These are phyloP conservation scores for Crucihimalaya himalaica DNA, from an alignment of 345 rosid genomes.

Conservation along the genomic window DNA sequence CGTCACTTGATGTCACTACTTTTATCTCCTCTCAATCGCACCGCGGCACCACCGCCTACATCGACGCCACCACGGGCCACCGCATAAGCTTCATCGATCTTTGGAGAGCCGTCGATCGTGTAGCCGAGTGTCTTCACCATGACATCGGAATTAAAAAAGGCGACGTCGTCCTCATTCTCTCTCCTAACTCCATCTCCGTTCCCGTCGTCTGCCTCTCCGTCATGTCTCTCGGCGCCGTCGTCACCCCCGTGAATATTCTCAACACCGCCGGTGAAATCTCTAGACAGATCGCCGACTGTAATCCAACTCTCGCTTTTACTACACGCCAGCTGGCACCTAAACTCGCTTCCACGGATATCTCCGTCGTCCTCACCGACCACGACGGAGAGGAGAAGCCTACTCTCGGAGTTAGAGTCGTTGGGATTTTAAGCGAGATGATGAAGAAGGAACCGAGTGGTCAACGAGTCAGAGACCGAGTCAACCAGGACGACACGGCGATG, in stretches of 20 bases:
- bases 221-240: slow-evolving; percentile 80
- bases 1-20: slow-evolving; percentile 62
- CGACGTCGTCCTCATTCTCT: slow-evolving; percentile 69
- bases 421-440: slow-evolving; percentile 51
- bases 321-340: background rate
- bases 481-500: slow-evolving; percentile 54
- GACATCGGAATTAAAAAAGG: slow-evolving; percentile 69
- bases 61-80: slow-evolving; percentile 71
- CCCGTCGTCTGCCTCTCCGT: slow-evolving; percentile 80
- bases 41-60: slow-evolving; percentile 66
- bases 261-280: slow-evolving; percentile 73
- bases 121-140: slow-evolving; percentile 49
- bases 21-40: slow-evolving; percentile 79
- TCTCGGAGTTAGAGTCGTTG: slow-evolving; percentile 23
- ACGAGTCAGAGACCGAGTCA: slow-evolving; percentile 59
- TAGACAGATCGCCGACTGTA: slow-evolving; percentile 63
- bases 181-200: slow-evolving; percentile 80
- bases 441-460: slow-evolving; percentile 20
- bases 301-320: slow-evolving; percentile 32
- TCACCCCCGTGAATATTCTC: slow-evolving; percentile 86
- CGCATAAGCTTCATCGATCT: slow-evolving; percentile 61
- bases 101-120: slow-evolving; percentile 70
- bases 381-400: background rate
- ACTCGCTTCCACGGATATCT: background rate
- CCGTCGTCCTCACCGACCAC: background rate